Evolutionary conservation across 768 basidiomycete genomes (phyloP).

Genomic region (Cystobasidium onofrii): DNA sequence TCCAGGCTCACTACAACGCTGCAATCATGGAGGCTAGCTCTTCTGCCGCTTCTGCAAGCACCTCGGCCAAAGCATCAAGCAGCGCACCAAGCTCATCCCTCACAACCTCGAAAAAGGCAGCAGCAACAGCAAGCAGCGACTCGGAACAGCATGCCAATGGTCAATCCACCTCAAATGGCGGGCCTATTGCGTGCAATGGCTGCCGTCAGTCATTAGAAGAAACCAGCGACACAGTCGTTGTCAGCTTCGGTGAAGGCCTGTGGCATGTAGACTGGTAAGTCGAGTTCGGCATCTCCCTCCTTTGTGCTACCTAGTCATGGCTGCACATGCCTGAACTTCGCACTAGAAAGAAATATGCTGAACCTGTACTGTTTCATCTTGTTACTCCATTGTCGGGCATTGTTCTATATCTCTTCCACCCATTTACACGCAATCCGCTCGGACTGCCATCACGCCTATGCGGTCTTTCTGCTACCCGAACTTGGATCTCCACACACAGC

Average conservation of each 20-base stretch:
- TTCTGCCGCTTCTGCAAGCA: background rate
- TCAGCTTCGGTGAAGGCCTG: conserved; percentile 91
- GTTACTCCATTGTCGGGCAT: too few relatives aligned
- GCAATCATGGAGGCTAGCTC: background rate
- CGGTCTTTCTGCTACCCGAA: background rate
- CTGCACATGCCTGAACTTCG: too few relatives aligned
- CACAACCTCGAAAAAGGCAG: background rate
- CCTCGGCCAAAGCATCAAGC: background rate
- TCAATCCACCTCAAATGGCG: background rate
- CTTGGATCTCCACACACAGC: background rate
- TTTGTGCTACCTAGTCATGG: too few relatives aligned
- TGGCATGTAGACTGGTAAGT: conserved; percentile 74
- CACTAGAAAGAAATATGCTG: too few relatives aligned
- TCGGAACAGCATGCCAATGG: background rate
- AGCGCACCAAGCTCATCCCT: background rate
- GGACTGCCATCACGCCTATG: too few relatives aligned
- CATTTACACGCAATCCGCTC: too few relatives aligned
- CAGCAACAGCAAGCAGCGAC: background rate
- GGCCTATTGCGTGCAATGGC: conserved; percentile 31
- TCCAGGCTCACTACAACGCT: background rate
- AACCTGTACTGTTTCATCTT: too few relatives aligned
- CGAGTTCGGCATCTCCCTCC: background rate
- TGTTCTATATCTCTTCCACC: background rate
- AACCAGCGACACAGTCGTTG: conserved; percentile 55
- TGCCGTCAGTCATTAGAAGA: conserved; percentile 29